Evolutionary conservation across 345 rosid genomes (phyloP).

Genomic region (Orychophragmus violaceus): DNA sequence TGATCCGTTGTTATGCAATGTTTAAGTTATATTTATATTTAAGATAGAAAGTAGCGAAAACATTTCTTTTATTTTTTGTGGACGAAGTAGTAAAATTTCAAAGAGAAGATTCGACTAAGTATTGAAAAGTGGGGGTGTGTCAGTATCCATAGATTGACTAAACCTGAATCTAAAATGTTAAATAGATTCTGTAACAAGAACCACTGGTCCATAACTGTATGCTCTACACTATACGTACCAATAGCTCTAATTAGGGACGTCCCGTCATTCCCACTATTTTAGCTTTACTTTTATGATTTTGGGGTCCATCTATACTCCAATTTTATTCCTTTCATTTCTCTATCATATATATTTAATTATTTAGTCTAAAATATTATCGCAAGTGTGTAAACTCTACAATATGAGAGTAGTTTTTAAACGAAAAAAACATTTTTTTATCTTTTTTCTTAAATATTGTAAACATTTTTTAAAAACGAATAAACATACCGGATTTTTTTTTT

Average conservation of each 20-base stretch:
- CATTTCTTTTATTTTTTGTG: too few relatives aligned
- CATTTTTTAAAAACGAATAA: too few relatives aligned
- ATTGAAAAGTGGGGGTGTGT: background rate
- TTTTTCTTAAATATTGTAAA: too few relatives aligned
- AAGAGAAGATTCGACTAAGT: background rate
- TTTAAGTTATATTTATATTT: too few relatives aligned
- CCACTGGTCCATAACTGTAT: conserved; percentile 29
- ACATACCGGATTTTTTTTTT: background rate
- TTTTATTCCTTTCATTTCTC: background rate
- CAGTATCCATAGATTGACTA: conserved; percentile 20
- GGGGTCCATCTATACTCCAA: conserved; percentile 10
- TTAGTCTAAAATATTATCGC: background rate
- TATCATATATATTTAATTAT: background rate
- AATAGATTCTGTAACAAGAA: conserved; percentile 24
- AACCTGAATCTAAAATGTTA: conserved; percentile 16
- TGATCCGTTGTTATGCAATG: too few relatives aligned
- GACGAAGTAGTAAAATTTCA: background rate
- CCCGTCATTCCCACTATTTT: conserved; percentile 26
- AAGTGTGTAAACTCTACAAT: background rate
- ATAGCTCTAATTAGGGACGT: conserved; percentile 22
- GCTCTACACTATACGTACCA: conserved; percentile 19
- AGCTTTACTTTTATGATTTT: conserved; percentile 19
- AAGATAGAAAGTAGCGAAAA: too few relatives aligned
- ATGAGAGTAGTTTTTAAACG: background rate
- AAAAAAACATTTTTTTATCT: background rate